Conservation (phyloP, 2,329 filamentous ascomycete genomes). For the Pestalotiopsis sp. region DNA sequence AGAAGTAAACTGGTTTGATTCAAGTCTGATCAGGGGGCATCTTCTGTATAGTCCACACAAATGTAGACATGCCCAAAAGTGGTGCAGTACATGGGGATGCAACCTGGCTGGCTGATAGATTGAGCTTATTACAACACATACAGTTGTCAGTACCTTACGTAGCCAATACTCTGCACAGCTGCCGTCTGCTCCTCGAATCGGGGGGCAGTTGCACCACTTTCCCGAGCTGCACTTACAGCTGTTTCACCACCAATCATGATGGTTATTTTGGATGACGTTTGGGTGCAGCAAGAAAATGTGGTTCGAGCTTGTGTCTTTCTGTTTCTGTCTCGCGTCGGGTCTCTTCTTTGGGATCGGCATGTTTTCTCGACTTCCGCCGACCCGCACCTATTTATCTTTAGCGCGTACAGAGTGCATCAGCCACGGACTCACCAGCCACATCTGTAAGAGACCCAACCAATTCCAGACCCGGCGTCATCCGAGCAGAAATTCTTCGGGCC, state of each 20-base stretch:
- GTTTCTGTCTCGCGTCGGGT: not conserved
- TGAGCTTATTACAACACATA: not conserved
- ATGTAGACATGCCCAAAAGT: not conserved
- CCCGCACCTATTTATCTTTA: not conserved
- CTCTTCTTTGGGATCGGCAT: not conserved
- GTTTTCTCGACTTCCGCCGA: not conserved
- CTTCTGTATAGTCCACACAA: not conserved
- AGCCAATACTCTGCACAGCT: not conserved
- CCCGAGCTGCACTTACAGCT: conserved; percentile 6
- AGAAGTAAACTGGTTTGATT: not conserved
- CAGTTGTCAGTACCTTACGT: not conserved
- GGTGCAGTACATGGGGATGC: not conserved
- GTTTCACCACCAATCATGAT: conserved; percentile 8
- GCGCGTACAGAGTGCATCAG: not conserved
- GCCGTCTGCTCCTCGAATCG: not conserved
- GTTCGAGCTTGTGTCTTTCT: not conserved
- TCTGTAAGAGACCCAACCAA: not conserved
- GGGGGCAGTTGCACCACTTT: not conserved
- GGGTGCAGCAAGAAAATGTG: conserved; percentile 3
- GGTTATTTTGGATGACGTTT: not conserved
- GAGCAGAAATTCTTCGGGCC: conserved; percentile 4
- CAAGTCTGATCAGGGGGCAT: not conserved
- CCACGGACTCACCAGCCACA: not conserved
- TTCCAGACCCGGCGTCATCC: conserved; percentile 1
- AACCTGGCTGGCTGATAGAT: not conserved